Percentiles rank a stretch among this genome's conserved stretches.
Conservation (phyloP, 208 protist species). For the Leishmania guyanensis region DNA sequence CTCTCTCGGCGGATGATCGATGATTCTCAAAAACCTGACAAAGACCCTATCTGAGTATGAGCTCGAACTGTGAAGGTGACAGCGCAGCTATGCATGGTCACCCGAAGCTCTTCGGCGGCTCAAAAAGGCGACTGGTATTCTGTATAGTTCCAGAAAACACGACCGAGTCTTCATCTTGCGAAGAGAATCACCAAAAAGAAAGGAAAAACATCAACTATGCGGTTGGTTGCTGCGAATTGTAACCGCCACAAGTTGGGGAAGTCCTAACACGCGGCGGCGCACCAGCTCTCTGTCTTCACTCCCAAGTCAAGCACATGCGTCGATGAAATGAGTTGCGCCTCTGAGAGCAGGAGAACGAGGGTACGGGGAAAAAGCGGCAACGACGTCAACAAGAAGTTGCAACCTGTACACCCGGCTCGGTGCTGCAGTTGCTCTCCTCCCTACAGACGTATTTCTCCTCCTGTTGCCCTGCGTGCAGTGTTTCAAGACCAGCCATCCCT, state of each 20-base stretch:
- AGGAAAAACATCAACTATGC: not conserved
- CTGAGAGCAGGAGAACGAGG: not conserved
- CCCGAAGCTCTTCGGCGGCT: not conserved
- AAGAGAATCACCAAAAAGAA: not conserved
- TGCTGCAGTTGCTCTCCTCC: not conserved
- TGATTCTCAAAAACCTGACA: not conserved
- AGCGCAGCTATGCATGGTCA: not conserved
- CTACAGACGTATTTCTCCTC: not conserved
- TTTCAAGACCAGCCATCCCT: not conserved
- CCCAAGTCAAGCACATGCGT: not conserved
- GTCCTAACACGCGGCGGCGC: not conserved
- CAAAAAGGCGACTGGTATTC: not conserved
- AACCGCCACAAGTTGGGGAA: not conserved
- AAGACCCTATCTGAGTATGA: not conserved
- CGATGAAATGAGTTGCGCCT: not conserved
- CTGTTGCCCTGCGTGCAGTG: not conserved
- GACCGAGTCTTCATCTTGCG: not conserved
- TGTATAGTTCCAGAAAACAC: not conserved
- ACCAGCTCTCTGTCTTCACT: not conserved
- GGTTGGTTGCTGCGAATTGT: not conserved
- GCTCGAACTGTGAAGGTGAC: not conserved
- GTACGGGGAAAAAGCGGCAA: not conserved
- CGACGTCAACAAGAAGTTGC: not conserved
- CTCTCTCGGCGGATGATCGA: accelerated
- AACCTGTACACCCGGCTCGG: not conserved